Conservation (phyloP, 139 green algal genomes). For the Asterochloris erici region DNA sequence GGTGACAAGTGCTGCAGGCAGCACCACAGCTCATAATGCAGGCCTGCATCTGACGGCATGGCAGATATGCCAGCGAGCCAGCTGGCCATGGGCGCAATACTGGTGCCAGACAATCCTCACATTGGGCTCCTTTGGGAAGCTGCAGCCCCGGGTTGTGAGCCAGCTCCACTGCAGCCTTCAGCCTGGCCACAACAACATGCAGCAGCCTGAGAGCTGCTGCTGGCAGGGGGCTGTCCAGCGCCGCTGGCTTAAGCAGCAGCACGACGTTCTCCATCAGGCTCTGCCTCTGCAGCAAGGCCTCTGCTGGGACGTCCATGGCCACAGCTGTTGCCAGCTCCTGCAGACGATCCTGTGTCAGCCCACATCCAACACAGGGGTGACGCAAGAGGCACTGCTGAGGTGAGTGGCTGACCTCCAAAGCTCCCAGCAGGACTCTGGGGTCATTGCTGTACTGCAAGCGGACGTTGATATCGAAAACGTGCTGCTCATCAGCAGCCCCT, state of each 20-base stretch:
- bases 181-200: background rate
- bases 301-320: slow-evolving; percentile 36
- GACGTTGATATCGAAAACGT: slow-evolving; percentile 55
- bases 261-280: slow-evolving; percentile 34
- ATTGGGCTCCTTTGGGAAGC: background rate
- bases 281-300: slow-evolving; percentile 32
- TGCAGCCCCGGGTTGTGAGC: slow-evolving; percentile 1
- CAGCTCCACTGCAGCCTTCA: slow-evolving; percentile 14
- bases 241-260: slow-evolving; percentile 10
- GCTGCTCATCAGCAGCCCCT: slow-evolving; percentile 43
- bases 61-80: too few relatives aligned
- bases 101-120: background rate
- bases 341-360: background rate
- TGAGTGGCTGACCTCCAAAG: slow-evolving; percentile 16
- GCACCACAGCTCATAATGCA: background rate
- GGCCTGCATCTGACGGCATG: too few relatives aligned
- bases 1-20: background rate
- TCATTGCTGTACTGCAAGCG: slow-evolving; percentile 41
- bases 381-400: background rate
- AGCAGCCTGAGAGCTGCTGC: slow-evolving; percentile 1
- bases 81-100: too few relatives aligned
- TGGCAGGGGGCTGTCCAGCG: slow-evolving; percentile 12
- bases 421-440: slow-evolving; percentile 28
- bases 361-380: background rate
- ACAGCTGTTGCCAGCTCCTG: slow-evolving; percentile 27